Conservation (phyloP, 768 basidiomycete genomes). For the Hemileccinum rubropunctum region DNA sequence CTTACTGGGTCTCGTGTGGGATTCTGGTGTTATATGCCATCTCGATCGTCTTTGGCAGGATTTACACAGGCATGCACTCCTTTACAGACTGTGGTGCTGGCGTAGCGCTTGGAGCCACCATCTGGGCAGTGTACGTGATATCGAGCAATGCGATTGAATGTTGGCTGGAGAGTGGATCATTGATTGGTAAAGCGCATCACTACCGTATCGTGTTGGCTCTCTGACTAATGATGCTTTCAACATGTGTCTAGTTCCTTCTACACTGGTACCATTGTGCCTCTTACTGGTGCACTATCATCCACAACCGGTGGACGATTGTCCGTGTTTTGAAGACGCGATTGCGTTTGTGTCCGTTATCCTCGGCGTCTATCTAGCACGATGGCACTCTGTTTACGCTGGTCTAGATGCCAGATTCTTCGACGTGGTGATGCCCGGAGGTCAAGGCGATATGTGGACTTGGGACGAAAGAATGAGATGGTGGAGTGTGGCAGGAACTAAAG, state of each 20-base stretch:
- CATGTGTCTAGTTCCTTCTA: slow-evolving; percentile 47
- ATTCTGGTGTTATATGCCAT: slow-evolving; percentile 57
- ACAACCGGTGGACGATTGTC: slow-evolving; percentile 94
- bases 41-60: slow-evolving; percentile 74
- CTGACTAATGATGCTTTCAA: slow-evolving; percentile 1
- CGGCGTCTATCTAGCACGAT: slow-evolving; percentile 68
- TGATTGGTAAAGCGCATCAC: slow-evolving; percentile 28
- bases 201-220: slow-evolving; percentile 20
- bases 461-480: slow-evolving; percentile 37
- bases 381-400: slow-evolving; percentile 52
- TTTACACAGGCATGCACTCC: slow-evolving; percentile 89
- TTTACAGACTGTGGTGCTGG: slow-evolving; percentile 73
- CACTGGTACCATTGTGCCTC: slow-evolving; percentile 60
- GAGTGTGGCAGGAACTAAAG: slow-evolving; percentile 36
- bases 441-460: slow-evolving; percentile 38
- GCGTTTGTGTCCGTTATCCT: slow-evolving; percentile 84
- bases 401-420: slow-evolving; percentile 33
- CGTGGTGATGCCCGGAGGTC: slow-evolving; percentile 56
- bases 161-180: slow-evolving; percentile 39
- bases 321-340: slow-evolving; percentile 97
- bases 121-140: slow-evolving; percentile 52
- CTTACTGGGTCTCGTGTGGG: slow-evolving; percentile 42
- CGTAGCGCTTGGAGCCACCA: slow-evolving; percentile 56
- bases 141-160: slow-evolving; percentile 39
- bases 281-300: slow-evolving; percentile 87